Evolutionary conservation across 345 rosid species (phyloP).

Genomic region (Lepidium africanum): DNA sequence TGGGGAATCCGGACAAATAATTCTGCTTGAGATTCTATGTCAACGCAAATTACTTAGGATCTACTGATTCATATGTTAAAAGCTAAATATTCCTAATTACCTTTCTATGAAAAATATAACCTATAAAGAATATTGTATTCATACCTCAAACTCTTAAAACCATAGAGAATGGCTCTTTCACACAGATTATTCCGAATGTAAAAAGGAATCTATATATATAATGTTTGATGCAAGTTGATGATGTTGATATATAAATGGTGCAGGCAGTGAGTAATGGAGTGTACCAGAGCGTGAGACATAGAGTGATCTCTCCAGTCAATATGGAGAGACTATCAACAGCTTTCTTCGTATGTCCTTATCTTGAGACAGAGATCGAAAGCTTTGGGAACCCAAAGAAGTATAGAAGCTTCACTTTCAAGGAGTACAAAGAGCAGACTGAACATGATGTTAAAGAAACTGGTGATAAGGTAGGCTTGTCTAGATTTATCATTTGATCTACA

Average conservation of each 20-base stretch:
- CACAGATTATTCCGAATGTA: not conserved
- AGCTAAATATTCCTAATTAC: not conserved
- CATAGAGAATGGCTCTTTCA: not conserved
- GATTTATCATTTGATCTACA: conserved; percentile 37
- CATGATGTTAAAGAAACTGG: conserved; percentile 57
- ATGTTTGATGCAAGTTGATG: not conserved
- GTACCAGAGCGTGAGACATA: conserved; percentile 57
- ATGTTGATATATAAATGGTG: not conserved
- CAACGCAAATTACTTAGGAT: not conserved
- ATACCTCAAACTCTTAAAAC: not conserved
- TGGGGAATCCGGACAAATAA: no score
- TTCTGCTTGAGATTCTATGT: not conserved
- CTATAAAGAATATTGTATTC: not conserved
- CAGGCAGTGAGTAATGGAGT: conserved; percentile 71
- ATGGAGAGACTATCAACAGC: conserved; percentile 56
- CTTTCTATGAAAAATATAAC: not conserved
- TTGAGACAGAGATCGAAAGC: conserved; percentile 43
- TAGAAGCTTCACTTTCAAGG: conserved; percentile 49
- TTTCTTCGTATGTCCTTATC: conserved; percentile 53
- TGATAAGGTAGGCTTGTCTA: conserved; percentile 65
- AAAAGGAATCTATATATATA: not conserved
- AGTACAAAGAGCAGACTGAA: conserved; percentile 44
- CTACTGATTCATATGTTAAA: not conserved
- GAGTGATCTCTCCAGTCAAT: conserved; percentile 46
- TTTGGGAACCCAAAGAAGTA: conserved; percentile 36